Base-by-base conservation (phyloP, 352 stramenopile genomes). In the Phytophthora sansomeana region DNA sequence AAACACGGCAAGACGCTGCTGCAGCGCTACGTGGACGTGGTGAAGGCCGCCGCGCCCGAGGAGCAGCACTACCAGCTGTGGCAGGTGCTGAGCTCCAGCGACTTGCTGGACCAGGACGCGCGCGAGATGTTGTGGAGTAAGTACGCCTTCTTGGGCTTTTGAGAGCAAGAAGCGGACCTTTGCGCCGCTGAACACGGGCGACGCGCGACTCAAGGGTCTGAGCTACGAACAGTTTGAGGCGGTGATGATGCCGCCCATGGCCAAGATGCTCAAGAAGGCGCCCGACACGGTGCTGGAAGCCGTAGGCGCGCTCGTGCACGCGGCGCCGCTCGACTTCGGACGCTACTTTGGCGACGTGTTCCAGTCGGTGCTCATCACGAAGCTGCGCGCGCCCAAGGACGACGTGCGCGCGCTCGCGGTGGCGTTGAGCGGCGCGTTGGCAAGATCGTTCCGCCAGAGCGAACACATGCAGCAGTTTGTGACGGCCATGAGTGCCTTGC, bases 191-290 rank as follows among this genome's bases (percentile, higher is more conserved):
- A 11, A 67, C 16, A 59, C 63, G 30, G 50, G 57, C 9, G 85
- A 92, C 33, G 39, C 32, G 21, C 82, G 86, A 29, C 85, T 95
- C 47, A 72, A 81, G 56, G 68, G 59, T 3, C 58, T 96, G 14
- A 78, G 67, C n/a, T 61, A 73, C 33, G 74, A 77, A 10, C 80
- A 87, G 33, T 95, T 96, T 14, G 85, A 93, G 39, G 36, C 64
- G 41, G 55, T 87, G 17, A 70, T 96, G 32, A 71, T 91, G 58
- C 89, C 85, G 1, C 71, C 80, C 14, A 61, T 95, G 41, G 62
- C 77, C 29, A 92, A 92, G 63, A 80, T 90, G 74, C 77, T 96
- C 54, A 95, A 94, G 71, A 92, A 92, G 61, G 88, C 85, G 28
- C 87, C 89, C 0, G 89, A 96, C 59, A 83, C 81, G 33, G 74